These are phyloP conservation scores for Moesziomyces parantarcticus DNA, from an alignment of 1,284 basidiomycete genomes.

Conservation along the genomic window DNA sequence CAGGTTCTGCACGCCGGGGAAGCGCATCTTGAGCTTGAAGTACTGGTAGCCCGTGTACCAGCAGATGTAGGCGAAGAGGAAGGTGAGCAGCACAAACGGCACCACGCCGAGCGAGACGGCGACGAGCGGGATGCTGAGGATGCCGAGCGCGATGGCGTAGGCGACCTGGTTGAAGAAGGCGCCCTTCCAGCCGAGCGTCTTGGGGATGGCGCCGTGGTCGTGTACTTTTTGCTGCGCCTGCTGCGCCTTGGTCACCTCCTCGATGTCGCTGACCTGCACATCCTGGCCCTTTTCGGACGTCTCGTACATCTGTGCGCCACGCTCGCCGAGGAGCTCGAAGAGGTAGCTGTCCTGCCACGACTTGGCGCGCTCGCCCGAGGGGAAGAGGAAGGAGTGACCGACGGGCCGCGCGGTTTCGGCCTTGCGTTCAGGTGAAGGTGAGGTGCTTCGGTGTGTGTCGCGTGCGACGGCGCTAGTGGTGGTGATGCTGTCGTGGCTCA, in stretches of 20 bases:
- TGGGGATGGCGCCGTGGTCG: slow-evolving; percentile 40
- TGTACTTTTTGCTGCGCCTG: slow-evolving; percentile 19
- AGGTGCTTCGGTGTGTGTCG: slow-evolving; percentile 18
- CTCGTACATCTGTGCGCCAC: slow-evolving; percentile 32
- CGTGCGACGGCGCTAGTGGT: slow-evolving; percentile 17
- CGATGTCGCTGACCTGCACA: slow-evolving; percentile 45
- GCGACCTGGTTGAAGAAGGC: slow-evolving; percentile 59
- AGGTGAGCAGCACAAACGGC: slow-evolving; percentile 51
- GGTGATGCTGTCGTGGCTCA: slow-evolving; percentile 40
- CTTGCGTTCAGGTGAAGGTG: slow-evolving; percentile 32
- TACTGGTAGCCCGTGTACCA: slow-evolving; percentile 56
- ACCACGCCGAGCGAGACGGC: slow-evolving; percentile 58
- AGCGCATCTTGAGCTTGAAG: slow-evolving; percentile 54
- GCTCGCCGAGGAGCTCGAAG: slow-evolving; percentile 43
- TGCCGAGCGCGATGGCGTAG: slow-evolving; percentile 59
- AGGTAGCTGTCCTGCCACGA: slow-evolving; percentile 50
- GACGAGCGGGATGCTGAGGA: slow-evolving; percentile 55
- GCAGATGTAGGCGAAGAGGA: slow-evolving; percentile 52
- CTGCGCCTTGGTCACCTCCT: slow-evolving; percentile 31
- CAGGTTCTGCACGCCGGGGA: slow-evolving; percentile 58
- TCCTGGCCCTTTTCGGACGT: slow-evolving; percentile 37
- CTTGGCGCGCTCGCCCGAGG: slow-evolving; percentile 44
- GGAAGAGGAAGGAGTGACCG: slow-evolving; percentile 46
- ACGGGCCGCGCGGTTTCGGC: slow-evolving; percentile 19
- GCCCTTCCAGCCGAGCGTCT: slow-evolving; percentile 57